These are phyloP conservation scores for Penicillium freii DNA, from an alignment of 2,329 filamentous ascomycete genomes.

Conservation along the genomic window DNA sequence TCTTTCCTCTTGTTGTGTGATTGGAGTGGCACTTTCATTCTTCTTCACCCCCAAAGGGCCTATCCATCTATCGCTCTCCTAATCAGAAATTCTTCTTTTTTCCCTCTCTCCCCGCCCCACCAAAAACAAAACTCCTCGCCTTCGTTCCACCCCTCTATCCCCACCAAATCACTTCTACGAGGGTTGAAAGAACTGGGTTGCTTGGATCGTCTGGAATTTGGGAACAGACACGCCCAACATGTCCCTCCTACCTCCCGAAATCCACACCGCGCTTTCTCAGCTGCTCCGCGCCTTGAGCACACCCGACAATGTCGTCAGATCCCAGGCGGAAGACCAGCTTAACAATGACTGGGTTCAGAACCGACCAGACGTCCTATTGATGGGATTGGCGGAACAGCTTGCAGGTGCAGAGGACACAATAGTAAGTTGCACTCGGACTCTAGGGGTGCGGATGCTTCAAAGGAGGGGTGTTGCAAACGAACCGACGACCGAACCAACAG, in stretches of 20 bases:
- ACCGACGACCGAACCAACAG: neutral
- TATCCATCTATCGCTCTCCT: conserved; percentile 24
- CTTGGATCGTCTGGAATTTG: conserved; percentile 29
- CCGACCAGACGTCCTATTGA: conserved; percentile 81
- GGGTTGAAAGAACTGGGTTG: conserved; percentile 22
- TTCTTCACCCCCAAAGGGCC: conserved; percentile 5
- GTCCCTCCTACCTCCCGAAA: conserved; percentile 82
- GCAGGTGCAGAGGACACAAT: conserved; percentile 70
- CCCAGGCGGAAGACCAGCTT: conserved; percentile 84
- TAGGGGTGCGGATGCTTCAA: conserved; percentile 1
- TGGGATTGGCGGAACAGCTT: conserved; percentile 92
- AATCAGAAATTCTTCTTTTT: conserved; percentile 29
- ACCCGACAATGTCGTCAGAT: conserved; percentile 79
- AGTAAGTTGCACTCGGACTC: conserved; percentile 52
- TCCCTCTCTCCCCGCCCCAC: conserved; percentile 30
- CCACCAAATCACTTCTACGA: conserved; percentile 15
- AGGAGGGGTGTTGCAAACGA: neutral
- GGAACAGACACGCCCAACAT: conserved; percentile 51
- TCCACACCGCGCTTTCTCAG: conserved; percentile 79
- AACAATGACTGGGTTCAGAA: conserved; percentile 83
- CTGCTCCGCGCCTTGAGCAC: conserved; percentile 86
- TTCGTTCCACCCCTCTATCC: conserved; percentile 19
- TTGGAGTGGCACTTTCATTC: neutral
- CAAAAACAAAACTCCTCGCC: conserved; percentile 31
- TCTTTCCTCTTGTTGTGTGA: conserved; percentile 8